Evolutionary conservation across 176 grass and related monocot species (phyloP), one percentile per base, ranked within the genome.

Genomic region (Calamus simplicifolius): DNA sequence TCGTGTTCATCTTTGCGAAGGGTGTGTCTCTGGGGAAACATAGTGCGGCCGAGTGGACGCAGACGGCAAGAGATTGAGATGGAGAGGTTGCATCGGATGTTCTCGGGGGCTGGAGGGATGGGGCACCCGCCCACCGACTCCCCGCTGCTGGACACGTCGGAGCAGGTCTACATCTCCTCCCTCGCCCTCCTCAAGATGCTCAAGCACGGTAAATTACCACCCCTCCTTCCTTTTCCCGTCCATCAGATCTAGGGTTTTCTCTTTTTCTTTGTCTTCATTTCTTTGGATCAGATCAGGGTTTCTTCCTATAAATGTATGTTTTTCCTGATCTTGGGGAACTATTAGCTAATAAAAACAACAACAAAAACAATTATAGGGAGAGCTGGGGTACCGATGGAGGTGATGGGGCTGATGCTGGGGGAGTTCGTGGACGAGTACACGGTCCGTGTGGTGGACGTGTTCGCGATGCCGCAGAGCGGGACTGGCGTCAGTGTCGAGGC

Each of bases 141-240:
- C 27, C 93, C 93, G 21, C 81, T 92, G n/a, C 93, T 98, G 70
- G 93, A 98, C 63, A 82, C 93, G 52, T 83, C 93, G 59, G 93
- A 98, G 84, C 93, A 99, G 77, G 94, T 99, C 70, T 93, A 93
- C 82, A 99, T 99, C 75, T 99, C 94, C 70, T 99, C 94, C 8
- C 88, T 93, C 73, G 94, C 85, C n/a, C 94, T 99, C 50, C 88
- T 99, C 60, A 99, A 99, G 84, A 98, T 98, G 93, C 93, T 98
- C 75, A 98, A 98, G 75, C 93, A 98, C 84, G 93, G 92, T 96
- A n/a, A 70, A 57, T 43, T 43, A 10, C 35, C 35, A n/a, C 35
- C 35, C 8, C 7, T 8, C 35, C 7, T 10, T 43, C 12, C 3
- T 8, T 17, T 27, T 49, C 52, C 18, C 1, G 5, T 19, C 52